A percentile compares a stretch with the other conserved stretches of the same genome.
Evolutionary conservation across 2,329 filamentous ascomycete genomes (phyloP).

Genomic region (Niveomyces coronatus): DNA sequence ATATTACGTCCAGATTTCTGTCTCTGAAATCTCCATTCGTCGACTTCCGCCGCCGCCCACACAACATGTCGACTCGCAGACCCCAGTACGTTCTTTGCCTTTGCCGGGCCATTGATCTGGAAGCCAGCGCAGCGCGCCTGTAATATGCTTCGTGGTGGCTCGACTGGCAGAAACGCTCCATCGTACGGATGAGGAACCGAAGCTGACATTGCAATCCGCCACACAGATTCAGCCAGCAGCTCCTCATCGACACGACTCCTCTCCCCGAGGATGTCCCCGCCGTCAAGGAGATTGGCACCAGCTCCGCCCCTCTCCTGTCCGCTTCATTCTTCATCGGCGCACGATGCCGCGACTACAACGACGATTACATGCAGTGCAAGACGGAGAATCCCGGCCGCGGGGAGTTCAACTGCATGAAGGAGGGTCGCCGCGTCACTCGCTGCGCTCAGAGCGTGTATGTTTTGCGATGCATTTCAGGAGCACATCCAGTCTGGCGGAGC

Average conservation of each 20-base stretch:
- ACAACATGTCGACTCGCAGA: conserved; percentile 32
- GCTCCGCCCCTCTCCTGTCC: conserved; percentile 82
- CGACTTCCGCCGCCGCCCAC: conserved; percentile 19
- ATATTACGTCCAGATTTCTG: conserved; percentile 16
- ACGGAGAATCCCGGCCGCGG: conserved; percentile 81
- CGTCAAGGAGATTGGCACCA: conserved; percentile 87
- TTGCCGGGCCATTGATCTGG: conserved; percentile 1
- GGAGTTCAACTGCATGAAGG: conserved; percentile 90
- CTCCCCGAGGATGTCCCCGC: conserved; percentile 85
- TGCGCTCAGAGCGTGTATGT: conserved; percentile 94
- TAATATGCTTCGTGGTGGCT: too few species aligned
- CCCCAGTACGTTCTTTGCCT: conserved; percentile 27
- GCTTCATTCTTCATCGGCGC: conserved; percentile 96
- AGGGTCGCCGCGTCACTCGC: conserved; percentile 90
- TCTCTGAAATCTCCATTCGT: conserved; percentile 17
- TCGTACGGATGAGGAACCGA: not conserved
- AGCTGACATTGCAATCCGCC: conserved; percentile 16
- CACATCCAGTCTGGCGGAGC: too few species aligned
- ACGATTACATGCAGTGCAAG: conserved; percentile 99
- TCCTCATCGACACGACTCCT: conserved; percentile 91
- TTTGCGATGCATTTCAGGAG: too few species aligned
- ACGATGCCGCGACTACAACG: conserved; percentile 89
- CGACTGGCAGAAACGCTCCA: too few species aligned
- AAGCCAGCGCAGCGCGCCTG: conserved; percentile 6
- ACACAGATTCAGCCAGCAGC: conserved; percentile 81